phyloP scores from a whole-genome alignment of 768 basidiomycete species.

The Terana coerulea region DNA sequence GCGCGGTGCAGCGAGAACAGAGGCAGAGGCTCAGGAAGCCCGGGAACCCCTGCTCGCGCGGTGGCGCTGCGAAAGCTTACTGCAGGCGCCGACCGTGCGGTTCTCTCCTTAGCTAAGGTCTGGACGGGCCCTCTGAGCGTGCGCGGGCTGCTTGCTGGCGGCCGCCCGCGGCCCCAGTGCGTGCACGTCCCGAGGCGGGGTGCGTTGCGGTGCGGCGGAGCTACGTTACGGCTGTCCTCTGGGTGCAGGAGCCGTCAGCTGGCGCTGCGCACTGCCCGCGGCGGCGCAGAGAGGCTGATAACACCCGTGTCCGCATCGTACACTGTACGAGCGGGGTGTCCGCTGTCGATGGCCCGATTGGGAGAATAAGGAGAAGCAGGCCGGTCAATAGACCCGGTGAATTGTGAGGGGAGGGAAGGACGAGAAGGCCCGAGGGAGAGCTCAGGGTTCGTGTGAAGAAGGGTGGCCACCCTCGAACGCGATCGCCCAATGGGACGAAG shows the following conservation, averaged over 20 bases:
- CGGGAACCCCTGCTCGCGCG: not conserved
- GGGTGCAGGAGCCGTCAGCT: no score
- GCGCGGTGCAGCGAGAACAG: not conserved
- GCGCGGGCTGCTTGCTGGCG: not conserved
- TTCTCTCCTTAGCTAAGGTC: not conserved
- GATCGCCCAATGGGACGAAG: conserved; percentile 11
- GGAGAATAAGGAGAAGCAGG: conserved; percentile 4
- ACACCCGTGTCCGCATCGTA: not conserved
- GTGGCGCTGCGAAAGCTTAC: conserved; percentile 14
- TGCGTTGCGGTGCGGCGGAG: not conserved
- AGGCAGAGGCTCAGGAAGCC: conserved; percentile 1
- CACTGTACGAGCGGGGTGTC: not conserved
- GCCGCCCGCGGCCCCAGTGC: not conserved
- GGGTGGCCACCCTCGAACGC: conserved; percentile 12
- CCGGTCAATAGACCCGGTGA: conserved; percentile 7
- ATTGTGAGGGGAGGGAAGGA: not conserved
- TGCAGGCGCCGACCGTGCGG: conserved; percentile 6
- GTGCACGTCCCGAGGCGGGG: not conserved
- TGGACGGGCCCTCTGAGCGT: not conserved
- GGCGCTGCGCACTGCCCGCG: no score
- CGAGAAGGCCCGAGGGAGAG: conserved; percentile 9
- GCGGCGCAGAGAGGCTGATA: not conserved
- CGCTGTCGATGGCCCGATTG: not conserved
- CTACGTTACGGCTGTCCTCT: not conserved
- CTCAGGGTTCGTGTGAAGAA: conserved; percentile 9